Evolutionary conservation across 2,329 filamentous ascomycete genomes (phyloP).

Genomic region (Stemphylium vesicarium): DNA sequence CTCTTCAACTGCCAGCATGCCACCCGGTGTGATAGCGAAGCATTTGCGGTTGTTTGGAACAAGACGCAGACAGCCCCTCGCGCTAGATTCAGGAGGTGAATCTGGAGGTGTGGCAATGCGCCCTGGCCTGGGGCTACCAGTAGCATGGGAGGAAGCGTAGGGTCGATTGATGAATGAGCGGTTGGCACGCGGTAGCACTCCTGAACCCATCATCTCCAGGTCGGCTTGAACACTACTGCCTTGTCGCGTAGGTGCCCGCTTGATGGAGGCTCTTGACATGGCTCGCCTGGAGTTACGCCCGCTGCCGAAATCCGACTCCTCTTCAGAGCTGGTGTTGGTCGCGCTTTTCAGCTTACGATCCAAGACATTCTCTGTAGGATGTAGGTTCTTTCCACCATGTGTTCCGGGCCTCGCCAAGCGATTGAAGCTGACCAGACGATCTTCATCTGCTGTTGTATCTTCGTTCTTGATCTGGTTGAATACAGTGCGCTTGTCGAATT

Average conservation of each 20-base stretch:
- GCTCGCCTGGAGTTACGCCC: slow-evolving; percentile 47
- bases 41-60: slow-evolving; percentile 61
- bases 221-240: slow-evolving; percentile 51
- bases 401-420: slow-evolving; percentile 62
- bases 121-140: slow-evolving; percentile 43
- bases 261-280: slow-evolving; percentile 50
- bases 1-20: slow-evolving; percentile 92
- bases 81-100: slow-evolving; percentile 42
- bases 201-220: slow-evolving; percentile 40
- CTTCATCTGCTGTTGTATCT: slow-evolving; percentile 86
- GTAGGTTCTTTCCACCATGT: slow-evolving; percentile 80
- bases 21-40: slow-evolving; percentile 69
- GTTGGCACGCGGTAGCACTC: slow-evolving; percentile 38
- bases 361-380: slow-evolving; percentile 90
- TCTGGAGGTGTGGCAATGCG: slow-evolving; percentile 46
- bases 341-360: slow-evolving; percentile 58
- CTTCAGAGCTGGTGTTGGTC: slow-evolving; percentile 43
- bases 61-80: slow-evolving; percentile 55
- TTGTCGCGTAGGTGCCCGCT: slow-evolving; percentile 47
- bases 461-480: slow-evolving; percentile 92
- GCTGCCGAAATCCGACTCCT: slow-evolving; percentile 49
- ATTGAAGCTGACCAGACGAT: slow-evolving; percentile 90
- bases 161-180: slow-evolving; percentile 42
- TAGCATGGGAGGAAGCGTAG: slow-evolving; percentile 48
- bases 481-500: slow-evolving; percentile 91